Evolutionary conservation across 2,329 filamentous ascomycete species (phyloP).

Genomic region (Conoideocrella luteorostrata): DNA sequence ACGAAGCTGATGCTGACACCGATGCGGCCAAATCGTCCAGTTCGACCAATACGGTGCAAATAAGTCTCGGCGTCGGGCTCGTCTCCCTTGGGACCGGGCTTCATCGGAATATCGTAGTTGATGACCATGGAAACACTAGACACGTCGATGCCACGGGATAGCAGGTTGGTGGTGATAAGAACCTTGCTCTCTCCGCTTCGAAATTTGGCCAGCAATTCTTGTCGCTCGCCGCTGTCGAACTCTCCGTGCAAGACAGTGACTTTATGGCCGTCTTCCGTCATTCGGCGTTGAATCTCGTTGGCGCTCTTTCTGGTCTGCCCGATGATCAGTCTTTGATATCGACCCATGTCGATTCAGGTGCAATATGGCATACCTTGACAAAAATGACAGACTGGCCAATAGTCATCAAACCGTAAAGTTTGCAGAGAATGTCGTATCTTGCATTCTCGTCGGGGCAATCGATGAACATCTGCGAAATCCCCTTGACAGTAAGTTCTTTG

Average conservation of each 20-base stretch:
- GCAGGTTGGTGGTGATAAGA: slow-evolving; percentile 93
- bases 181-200: slow-evolving; percentile 84
- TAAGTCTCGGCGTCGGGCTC: slow-evolving; percentile 94
- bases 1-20: slow-evolving; percentile 95
- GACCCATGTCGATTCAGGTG: neutral
- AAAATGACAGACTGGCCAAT: slow-evolving; percentile 98
- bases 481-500: slow-evolving; percentile 89
- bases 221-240: slow-evolving; percentile 76
- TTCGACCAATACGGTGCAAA: slow-evolving; percentile 94
- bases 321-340: slow-evolving; percentile 12
- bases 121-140: slow-evolving; percentile 94
- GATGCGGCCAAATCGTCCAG: slow-evolving; percentile 91
- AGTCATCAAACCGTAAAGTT: slow-evolving; percentile 93
- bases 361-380: slow-evolving; percentile 60
- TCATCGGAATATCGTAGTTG: slow-evolving; percentile 86
- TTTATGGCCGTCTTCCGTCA: slow-evolving; percentile 84
- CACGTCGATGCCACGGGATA: slow-evolving; percentile 90
- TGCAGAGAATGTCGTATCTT: slow-evolving; percentile 84
- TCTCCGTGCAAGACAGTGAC: slow-evolving; percentile 86
- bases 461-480: slow-evolving; percentile 96
- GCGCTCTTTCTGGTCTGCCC: slow-evolving; percentile 76
- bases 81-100: slow-evolving; percentile 52
- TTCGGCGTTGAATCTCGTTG: slow-evolving; percentile 74
- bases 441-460: slow-evolving; percentile 76
- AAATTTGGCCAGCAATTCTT: slow-evolving; percentile 80